Percentiles rank a stretch among this genome's conserved stretches.
Evolutionary conservation across 768 basidiomycete genomes (phyloP).

Genomic region (Termitomyces titanicus): DNA sequence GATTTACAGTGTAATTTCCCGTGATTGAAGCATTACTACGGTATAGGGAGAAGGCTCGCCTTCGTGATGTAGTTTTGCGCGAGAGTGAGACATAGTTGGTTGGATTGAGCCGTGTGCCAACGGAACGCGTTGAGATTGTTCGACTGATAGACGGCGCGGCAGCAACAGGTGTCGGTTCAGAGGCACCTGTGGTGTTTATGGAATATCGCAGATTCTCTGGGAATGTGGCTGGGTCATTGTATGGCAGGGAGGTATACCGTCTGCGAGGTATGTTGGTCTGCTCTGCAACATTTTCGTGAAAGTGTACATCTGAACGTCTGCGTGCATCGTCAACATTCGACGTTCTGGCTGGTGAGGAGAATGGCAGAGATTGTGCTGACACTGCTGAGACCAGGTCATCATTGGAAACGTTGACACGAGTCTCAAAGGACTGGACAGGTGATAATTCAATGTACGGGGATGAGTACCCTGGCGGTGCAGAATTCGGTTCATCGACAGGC

Average conservation of each 20-base stretch:
- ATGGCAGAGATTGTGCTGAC: not conserved
- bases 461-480: not conserved
- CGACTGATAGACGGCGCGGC: not conserved
- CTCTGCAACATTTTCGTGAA: not conserved
- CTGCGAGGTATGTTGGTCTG: not conserved
- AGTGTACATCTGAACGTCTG: not conserved
- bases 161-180: not conserved
- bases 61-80: conserved; percentile 23
- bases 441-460: not conserved
- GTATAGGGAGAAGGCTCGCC: conserved; percentile 14
- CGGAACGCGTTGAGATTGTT: not conserved
- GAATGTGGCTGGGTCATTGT: conserved; percentile 1
- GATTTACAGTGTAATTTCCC: conserved; percentile 37
- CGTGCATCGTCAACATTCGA: not conserved
- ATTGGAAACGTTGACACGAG: not conserved
- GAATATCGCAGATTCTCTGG: conserved; percentile 3
- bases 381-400: not conserved
- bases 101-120: conserved; percentile 11
- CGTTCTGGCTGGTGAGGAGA: not conserved
- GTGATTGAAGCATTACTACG: conserved; percentile 25
- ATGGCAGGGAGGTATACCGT: conserved; percentile 7
- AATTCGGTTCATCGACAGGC: not conserved
- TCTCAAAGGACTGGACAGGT: not conserved
- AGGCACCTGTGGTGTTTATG: not conserved
- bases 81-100: conserved; percentile 31